Conservation (phyloP, 768 basidiomycete species). For the Russula earlei region DNA sequence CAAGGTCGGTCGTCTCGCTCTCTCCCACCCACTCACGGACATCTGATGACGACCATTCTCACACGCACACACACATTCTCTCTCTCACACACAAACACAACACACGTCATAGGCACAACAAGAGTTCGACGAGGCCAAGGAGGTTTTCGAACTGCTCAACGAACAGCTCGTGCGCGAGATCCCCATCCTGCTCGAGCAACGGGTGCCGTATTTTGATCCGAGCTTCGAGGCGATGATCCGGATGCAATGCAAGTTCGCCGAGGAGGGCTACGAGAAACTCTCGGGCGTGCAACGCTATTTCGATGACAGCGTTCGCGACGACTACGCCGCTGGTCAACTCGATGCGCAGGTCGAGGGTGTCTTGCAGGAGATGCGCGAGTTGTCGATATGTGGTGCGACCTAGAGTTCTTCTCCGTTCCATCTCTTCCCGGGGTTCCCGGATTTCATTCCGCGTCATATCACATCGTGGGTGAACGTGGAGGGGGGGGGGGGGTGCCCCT, state of each 20-base stretch:
- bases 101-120: conserved; percentile 63
- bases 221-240: conserved; percentile 99
- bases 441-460: neutral
- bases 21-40: neutral
- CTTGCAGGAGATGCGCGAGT: conserved; percentile 93
- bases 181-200: conserved; percentile 86
- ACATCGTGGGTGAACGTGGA: neutral
- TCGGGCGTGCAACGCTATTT: conserved; percentile 94
- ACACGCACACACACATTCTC: too few relatives aligned
- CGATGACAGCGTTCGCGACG: conserved; percentile 81
- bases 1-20: conserved; percentile 40
- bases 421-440: neutral
- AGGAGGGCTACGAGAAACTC: conserved; percentile 96
- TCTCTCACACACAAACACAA: too few relatives aligned
- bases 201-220: conserved; percentile 96
- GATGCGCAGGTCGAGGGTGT: conserved; percentile 97
- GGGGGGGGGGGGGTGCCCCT: neutral
- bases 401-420: neutral
- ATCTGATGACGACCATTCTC: neutral
- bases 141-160: conserved; percentile 89
- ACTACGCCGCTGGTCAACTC: conserved; percentile 93
- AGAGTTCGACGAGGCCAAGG: conserved; percentile 91
- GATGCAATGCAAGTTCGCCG: conserved; percentile 95
- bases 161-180: conserved; percentile 85
- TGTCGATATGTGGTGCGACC: conserved; percentile 79